phyloP scores from a whole-genome alignment of 345 rosid genomes.

The Rhodamnia argentea region DNA sequence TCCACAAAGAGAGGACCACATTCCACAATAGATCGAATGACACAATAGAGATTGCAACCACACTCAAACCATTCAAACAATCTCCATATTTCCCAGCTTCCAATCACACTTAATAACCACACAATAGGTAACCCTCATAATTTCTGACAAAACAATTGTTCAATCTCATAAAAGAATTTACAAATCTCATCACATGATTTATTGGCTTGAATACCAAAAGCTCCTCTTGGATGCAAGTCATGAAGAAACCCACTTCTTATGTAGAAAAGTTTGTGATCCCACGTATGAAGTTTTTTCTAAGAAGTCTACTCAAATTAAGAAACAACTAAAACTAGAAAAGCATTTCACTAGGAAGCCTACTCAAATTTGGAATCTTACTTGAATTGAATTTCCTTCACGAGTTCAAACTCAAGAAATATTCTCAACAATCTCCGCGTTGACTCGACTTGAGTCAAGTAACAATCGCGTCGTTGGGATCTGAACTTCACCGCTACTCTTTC shows the following conservation, averaged over 20 bases:
- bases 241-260: neutral
- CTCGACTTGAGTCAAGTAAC: neutral
- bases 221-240: neutral
- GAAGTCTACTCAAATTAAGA: neutral
- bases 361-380: neutral
- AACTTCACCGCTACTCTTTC: neutral
- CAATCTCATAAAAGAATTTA: neutral
- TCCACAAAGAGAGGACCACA: rapidly evolving
- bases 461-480: neutral
- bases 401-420: neutral
- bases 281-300: neutral
- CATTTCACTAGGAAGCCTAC: neutral
- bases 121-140: neutral
- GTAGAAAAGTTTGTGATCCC: neutral
- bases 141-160: neutral
- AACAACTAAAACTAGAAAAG: neutral
- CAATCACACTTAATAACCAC: neutral
- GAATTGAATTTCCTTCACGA: neutral
- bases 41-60: neutral
- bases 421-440: neutral
- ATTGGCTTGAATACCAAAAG: neutral
- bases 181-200: neutral
- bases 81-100: rapidly evolving
- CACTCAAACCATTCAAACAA: neutral
- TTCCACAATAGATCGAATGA: neutral